Evolutionary conservation across 2,329 filamentous ascomycete genomes (phyloP).

Genomic region (Dothistroma septosporum): DNA sequence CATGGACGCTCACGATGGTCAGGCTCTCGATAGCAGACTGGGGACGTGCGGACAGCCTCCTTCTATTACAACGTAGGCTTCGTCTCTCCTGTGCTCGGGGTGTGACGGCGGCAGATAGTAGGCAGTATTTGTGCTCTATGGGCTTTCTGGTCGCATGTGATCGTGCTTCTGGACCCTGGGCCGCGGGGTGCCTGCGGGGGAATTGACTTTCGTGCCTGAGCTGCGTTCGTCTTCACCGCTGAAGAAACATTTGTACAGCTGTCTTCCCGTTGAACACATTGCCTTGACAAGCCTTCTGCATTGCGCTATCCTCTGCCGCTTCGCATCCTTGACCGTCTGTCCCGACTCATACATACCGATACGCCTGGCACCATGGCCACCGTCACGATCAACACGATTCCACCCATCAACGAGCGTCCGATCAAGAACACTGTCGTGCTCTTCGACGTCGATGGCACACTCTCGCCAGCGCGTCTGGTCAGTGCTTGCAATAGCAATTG

Average conservation of each 20-base stretch:
- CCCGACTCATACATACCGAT: not conserved
- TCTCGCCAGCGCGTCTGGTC: conserved; percentile 78
- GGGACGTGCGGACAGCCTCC: no score
- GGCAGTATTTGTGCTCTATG: not conserved
- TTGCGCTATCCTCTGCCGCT: not conserved
- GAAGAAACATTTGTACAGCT: not conserved
- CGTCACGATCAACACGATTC: conserved; percentile 51
- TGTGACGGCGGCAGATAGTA: not conserved
- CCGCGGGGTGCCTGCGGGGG: not conserved
- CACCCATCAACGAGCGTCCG: conserved; percentile 75
- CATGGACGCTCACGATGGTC: not conserved
- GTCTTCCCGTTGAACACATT: not conserved
- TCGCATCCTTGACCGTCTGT: not conserved
- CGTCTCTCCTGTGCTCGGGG: not conserved
- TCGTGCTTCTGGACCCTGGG: not conserved
- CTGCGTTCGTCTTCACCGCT: not conserved
- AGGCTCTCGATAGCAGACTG: not conserved
- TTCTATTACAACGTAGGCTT: no score
- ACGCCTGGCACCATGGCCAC: conserved; percentile 29
- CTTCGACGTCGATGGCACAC: conserved; percentile 93
- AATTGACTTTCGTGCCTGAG: not conserved
- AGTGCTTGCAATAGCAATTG: conserved; percentile 24
- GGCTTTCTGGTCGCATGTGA: not conserved
- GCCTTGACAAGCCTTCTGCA: not conserved
- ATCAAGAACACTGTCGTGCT: conserved; percentile 90